Evolutionary conservation across 345 rosid genomes (phyloP).

Genomic region (Citrus mangshanensis): DNA sequence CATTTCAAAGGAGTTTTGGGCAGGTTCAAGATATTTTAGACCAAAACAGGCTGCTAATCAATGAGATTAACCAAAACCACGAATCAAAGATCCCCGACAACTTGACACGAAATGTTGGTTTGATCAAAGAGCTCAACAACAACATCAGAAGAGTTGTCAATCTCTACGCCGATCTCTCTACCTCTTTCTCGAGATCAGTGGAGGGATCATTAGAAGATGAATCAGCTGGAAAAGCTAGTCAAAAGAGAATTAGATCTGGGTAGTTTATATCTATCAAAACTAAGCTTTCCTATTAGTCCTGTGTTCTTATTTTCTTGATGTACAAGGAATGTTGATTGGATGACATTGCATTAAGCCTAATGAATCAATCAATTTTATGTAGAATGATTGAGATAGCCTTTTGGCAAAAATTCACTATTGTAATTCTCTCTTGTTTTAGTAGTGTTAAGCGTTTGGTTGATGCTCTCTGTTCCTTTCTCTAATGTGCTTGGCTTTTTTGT

Average conservation of each 20-base stretch:
- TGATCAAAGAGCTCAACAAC: conserved; percentile 85
- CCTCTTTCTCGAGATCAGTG: conserved; percentile 50
- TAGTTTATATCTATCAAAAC: conserved; percentile 17
- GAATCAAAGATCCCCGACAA: conserved; percentile 77
- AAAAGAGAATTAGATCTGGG: conserved; percentile 82
- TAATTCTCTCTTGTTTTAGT: conserved; percentile 2
- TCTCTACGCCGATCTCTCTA: conserved; percentile 84
- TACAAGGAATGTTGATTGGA: conserved; percentile 18
- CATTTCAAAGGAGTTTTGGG: conserved; percentile 73
- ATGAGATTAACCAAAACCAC: conserved; percentile 82
- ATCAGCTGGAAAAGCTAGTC: conserved; percentile 57
- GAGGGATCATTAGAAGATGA: conserved; percentile 86
- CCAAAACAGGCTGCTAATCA: conserved; percentile 77
- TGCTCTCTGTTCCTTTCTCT: not conserved
- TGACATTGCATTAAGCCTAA: not conserved
- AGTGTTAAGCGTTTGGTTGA: not conserved
- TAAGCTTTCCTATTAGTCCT: conserved; percentile 14
- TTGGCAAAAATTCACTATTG: conserved; percentile 15
- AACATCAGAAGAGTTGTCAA: conserved; percentile 78
- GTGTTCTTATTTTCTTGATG: conserved; percentile 25
- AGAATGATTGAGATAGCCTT: conserved; percentile 20
- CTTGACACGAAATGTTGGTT: conserved; percentile 70
- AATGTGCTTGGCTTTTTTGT: not conserved
- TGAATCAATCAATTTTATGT: conserved; percentile 2
- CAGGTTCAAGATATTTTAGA: conserved; percentile 81